Base-by-base conservation (phyloP, 2,329 filamentous ascomycete genomes). In the Macrophomina pseudophaseolina region DNA sequence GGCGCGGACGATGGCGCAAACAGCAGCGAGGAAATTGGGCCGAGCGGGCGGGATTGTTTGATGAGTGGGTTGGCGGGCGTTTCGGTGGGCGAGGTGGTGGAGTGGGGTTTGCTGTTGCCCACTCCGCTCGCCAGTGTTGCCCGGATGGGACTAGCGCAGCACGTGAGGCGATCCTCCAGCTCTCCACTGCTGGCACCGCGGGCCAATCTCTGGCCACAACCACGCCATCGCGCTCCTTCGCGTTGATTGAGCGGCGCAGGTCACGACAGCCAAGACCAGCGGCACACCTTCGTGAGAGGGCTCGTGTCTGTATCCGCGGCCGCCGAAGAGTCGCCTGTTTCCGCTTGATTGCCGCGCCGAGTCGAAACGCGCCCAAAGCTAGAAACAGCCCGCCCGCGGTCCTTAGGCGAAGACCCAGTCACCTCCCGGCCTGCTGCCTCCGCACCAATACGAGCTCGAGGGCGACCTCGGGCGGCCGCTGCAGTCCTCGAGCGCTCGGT, bases 141-240 rank as follows among this genome's bases (percentile, higher is more conserved):
- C 32, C 9, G 2, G 8, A 23, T 8, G n/a, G 42, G 58, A 44
- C 44, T 62, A 62, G 58, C 3, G 16, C 42, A 8, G 18, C 53
- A 7, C 53, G 53, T 16, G 38, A 33, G 40, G 30, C 40, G 42
- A 46, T 60, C 56, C 42, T 46, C 40, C 56, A 18, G 40, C 14
- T 23, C 40, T 11, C 9, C 11, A 16, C 42, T n/a, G 42, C 42
- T 14, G 42, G 7, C 9, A 5, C 12, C 32, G 35, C 14, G 30
- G 54, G 40, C 54, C 54, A 59, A 16, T 46, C 54, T 60, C 42
- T 60, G 58, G 4, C 58, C 58, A 49, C 58, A 28, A 60, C 18
- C 58, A 60, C 58, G 58, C 58, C 58, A 60, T 38, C 35, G 35
- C 35, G 35, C 35, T 48, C 56, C 56, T 48, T 35, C 40, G 48